phyloP scores from a whole-genome alignment of 768 basidiomycete genomes.

The Xanthoconium stramineum region DNA sequence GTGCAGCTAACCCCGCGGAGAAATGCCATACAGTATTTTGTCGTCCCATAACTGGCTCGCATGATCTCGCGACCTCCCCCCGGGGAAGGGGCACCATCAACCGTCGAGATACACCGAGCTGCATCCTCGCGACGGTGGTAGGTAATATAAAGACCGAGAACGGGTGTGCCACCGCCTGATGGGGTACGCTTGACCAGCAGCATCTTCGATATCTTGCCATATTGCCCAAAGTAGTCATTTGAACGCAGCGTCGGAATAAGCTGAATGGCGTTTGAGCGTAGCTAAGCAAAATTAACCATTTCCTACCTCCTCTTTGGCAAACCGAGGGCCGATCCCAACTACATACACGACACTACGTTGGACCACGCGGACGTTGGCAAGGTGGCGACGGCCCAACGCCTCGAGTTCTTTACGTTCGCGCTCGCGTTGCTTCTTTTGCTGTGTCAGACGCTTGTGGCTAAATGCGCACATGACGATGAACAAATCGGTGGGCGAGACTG shows the following conservation, averaged over 20 bases:
- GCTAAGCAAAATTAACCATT: neutral
- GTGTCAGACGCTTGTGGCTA: constrained; percentile 92
- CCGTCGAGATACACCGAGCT: constrained; percentile 84
- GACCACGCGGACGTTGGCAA: constrained; percentile 93
- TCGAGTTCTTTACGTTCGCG: constrained; percentile 96
- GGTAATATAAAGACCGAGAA: constrained; percentile 94
- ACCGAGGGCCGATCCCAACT: constrained; percentile 89
- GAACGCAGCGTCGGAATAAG: constrained; percentile 90
- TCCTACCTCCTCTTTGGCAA: constrained; percentile 93
- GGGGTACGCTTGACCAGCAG: constrained; percentile 86
- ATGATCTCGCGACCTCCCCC: constrained; percentile 85
- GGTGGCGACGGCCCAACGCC: constrained; percentile 73
- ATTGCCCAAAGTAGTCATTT: constrained; percentile 96
- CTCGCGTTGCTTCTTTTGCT: constrained; percentile 93
- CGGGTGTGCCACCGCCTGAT: constrained; percentile 66
- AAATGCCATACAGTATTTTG: constrained; percentile 97
- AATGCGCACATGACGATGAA: constrained; percentile 12
- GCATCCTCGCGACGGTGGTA: constrained; percentile 95
- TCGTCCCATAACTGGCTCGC: constrained; percentile 93
- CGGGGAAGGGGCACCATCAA: constrained; percentile 91
- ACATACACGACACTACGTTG: constrained; percentile 96
- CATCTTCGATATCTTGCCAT: constrained; percentile 96
- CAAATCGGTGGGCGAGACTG: constrained; percentile 2
- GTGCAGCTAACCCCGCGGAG: constrained; percentile 81
- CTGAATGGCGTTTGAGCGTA: constrained; percentile 36